Conservation (phyloP, 176 grass and related monocot genomes). For the Oryza longistaminata region DNA sequence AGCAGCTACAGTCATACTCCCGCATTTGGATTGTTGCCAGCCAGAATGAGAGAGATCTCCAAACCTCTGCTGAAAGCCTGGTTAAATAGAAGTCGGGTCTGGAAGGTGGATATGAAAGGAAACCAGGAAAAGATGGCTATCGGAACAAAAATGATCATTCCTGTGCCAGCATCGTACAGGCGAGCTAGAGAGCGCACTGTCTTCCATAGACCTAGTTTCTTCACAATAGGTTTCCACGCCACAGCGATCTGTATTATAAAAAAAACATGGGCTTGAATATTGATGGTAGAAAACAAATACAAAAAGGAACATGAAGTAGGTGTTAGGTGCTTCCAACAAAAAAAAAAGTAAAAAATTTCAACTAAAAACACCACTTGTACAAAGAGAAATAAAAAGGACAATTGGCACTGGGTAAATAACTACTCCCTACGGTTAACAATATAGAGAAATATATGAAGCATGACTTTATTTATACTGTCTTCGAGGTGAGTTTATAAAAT, state of each 20-base stretch:
- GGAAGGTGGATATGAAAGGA: constrained; percentile 88
- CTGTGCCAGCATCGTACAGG: constrained; percentile 70
- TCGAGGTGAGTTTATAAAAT: no score
- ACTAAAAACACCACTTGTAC: neutral
- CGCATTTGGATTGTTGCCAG: constrained; percentile 86
- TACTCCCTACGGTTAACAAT: neutral
- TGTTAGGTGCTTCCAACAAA: neutral
- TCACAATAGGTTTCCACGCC: constrained; percentile 70
- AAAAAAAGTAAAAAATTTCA: neutral
- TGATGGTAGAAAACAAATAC: neutral
- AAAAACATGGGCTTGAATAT: neutral
- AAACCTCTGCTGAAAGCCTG: constrained; percentile 95
- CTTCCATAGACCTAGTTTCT: constrained; percentile 68
- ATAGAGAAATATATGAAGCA: neutral
- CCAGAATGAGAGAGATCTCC: constrained; percentile 94
- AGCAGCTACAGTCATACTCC: constrained; percentile 40
- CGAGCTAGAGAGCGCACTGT: constrained; percentile 63
- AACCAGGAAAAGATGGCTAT: constrained; percentile 78
- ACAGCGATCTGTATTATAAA: constrained; percentile 71
- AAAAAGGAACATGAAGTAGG: neutral
- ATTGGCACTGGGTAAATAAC: neutral
- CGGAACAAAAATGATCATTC: constrained; percentile 73
- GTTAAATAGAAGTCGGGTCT: constrained; percentile 92
- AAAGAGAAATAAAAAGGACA: neutral
- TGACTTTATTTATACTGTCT: neutral